Conservation (phyloP, 805 yeast species). For the Candida michaelii region DNA sequence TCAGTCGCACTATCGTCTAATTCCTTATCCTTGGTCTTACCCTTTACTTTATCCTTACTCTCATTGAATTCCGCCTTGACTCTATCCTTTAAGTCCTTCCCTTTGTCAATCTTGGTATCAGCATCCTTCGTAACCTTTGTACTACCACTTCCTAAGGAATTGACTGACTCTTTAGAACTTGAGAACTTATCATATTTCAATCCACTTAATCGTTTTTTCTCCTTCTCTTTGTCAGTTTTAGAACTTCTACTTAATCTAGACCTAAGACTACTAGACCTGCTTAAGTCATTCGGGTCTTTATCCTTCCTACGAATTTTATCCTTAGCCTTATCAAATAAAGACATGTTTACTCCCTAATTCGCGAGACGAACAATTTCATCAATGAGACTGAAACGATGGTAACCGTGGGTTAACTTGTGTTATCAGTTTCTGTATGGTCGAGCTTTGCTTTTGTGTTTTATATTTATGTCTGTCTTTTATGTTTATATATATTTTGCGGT, state of each 20-base stretch:
- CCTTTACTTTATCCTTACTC: constrained; percentile 1
- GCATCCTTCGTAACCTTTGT: background rate
- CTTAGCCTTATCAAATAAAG: constrained; percentile 15
- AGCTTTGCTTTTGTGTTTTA: background rate
- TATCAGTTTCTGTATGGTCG: too few species aligned
- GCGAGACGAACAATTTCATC: constrained; percentile 5
- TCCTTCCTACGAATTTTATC: constrained; percentile 13
- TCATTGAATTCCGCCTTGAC: constrained; percentile 2
- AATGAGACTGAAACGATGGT: background rate
- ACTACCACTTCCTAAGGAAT: constrained; percentile 1
- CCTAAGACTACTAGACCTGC: constrained; percentile 9
- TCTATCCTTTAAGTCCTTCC: background rate
- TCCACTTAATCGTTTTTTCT: constrained; percentile 18
- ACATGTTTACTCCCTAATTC: constrained; percentile 9
- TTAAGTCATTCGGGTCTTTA: constrained; percentile 7
- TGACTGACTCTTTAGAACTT: constrained; percentile 9
- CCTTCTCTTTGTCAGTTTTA: constrained; percentile 10
- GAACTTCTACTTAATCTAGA: constrained; percentile 6
- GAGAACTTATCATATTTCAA: constrained; percentile 10
- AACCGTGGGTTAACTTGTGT: constrained; percentile 2
- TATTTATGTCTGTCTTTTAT: too few species aligned
- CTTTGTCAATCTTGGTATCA: background rate
- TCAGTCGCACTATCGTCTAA: background rate
- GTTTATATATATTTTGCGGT: too few species aligned
- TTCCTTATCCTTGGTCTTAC: constrained; percentile 1